Percentiles rank a stretch among this genome's conserved stretches.
Evolutionary conservation across 257 asterid genomes (phyloP).

Genomic region (Solanum pinnatisectum): DNA sequence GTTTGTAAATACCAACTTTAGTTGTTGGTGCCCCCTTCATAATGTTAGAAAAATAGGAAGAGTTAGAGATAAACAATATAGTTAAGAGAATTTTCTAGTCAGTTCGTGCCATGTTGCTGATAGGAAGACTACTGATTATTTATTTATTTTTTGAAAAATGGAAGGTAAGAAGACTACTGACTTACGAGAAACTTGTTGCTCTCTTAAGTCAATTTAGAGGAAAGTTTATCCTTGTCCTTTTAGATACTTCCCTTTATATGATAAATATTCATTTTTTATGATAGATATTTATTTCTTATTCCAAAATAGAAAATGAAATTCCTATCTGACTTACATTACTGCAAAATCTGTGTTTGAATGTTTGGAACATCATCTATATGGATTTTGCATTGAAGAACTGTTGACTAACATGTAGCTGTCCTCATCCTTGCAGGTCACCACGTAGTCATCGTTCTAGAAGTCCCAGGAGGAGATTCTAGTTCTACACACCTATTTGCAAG

Average conservation of each 20-base stretch:
- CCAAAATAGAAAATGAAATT: background rate
- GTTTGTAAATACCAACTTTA: background rate
- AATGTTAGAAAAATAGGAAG: background rate
- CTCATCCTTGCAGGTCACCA: slow-evolving; percentile 56
- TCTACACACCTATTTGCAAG: background rate
- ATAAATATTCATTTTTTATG: background rate
- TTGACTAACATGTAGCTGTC: background rate
- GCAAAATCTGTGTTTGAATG: background rate
- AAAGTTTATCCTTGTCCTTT: background rate
- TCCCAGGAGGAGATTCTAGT: slow-evolving; percentile 75
- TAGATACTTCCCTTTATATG: background rate
- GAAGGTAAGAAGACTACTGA: background rate
- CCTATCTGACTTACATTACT: background rate
- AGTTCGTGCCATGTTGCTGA: background rate
- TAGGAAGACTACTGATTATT: background rate
- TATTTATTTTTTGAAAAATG: background rate
- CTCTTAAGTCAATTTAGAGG: background rate
- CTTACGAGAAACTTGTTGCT: background rate
- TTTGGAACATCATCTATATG: background rate
- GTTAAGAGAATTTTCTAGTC: background rate
- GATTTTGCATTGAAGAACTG: background rate
- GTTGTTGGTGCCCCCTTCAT: background rate
- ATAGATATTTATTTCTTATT: background rate
- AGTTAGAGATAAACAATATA: background rate
- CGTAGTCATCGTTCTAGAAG: slow-evolving; percentile 85